A percentile compares a stretch with the other conserved stretches of the same genome.
Conservation (phyloP, 2,329 filamentous ascomycete genomes). For the Cladosporium austrohemisphaericum region DNA sequence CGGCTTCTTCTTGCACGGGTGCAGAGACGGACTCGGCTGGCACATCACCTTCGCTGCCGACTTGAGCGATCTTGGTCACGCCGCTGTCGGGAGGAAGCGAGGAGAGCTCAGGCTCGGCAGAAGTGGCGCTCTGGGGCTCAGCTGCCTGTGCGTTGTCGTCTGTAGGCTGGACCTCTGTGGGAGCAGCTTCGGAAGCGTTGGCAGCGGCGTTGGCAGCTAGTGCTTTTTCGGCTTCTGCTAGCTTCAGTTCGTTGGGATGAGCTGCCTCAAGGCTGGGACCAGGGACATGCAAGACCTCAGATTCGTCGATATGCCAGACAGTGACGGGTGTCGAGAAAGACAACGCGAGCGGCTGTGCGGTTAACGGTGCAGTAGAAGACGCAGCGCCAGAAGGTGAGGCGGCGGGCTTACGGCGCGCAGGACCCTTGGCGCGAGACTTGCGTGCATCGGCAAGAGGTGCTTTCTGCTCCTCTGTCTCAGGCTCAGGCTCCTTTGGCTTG, state of each 20-base stretch:
- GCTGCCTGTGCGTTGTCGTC: not conserved
- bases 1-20: slow-evolving; percentile 18
- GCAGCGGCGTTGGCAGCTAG: slow-evolving; percentile 24
- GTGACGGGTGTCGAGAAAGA: slow-evolving; percentile 38
- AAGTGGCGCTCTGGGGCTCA: slow-evolving; percentile 16
- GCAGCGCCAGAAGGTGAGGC: slow-evolving; percentile 52
- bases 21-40: slow-evolving; percentile 19
- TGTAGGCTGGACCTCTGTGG: slow-evolving; percentile 18
- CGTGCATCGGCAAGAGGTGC: slow-evolving; percentile 81
- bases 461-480: slow-evolving; percentile 57
- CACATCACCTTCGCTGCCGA: slow-evolving; percentile 18
- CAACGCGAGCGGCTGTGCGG: slow-evolving; percentile 45
- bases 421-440: slow-evolving; percentile 85
- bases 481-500: slow-evolving; percentile 66
- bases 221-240: slow-evolving; percentile 23
- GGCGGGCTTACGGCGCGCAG: slow-evolving; percentile 68
- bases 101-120: not conserved
- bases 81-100: not conserved
- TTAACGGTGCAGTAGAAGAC: slow-evolving; percentile 28
- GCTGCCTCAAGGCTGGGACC: slow-evolving; percentile 10
- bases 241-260: not conserved
- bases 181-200: slow-evolving; percentile 26
- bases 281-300: slow-evolving; percentile 37
- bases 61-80: slow-evolving; percentile 9
- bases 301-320: slow-evolving; percentile 43